Evolutionary conservation across 2,329 filamentous ascomycete genomes (phyloP).

Genomic region (Paecilomyces fulvus): DNA sequence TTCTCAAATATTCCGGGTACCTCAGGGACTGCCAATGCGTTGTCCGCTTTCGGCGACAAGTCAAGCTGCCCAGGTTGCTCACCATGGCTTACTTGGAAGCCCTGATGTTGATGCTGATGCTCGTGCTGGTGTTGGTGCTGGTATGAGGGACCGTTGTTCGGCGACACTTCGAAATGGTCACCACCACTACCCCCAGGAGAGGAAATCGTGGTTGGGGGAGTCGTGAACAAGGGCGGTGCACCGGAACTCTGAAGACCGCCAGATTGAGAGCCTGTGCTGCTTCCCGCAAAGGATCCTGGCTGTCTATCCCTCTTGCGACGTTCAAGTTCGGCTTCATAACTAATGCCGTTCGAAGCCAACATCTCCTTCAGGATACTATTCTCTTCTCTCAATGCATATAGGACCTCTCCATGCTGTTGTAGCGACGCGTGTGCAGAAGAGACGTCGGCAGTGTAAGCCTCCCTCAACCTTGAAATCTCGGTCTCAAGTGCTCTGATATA

Average conservation of each 20-base stretch:
- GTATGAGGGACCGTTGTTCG: slow-evolving; percentile 15
- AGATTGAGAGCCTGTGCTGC: slow-evolving; percentile 26
- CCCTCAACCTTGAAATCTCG: slow-evolving; percentile 80
- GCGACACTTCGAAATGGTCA: slow-evolving; percentile 21
- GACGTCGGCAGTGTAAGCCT: slow-evolving; percentile 59
- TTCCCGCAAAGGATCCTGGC: slow-evolving; percentile 31
- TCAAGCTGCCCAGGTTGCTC: slow-evolving; percentile 3
- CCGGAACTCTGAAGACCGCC: slow-evolving; percentile 9
- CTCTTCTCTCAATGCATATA: slow-evolving; percentile 68
- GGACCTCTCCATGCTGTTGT: slow-evolving; percentile 62
- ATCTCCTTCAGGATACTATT: slow-evolving; percentile 65
- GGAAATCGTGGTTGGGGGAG: slow-evolving; percentile 26
- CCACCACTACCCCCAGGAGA: slow-evolving; percentile 19
- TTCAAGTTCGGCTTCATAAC: slow-evolving; percentile 43
- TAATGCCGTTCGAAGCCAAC: slow-evolving; percentile 50
- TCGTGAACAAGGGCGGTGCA: slow-evolving; percentile 17
- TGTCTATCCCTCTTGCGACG: slow-evolving; percentile 26
- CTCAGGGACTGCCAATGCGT: not conserved
- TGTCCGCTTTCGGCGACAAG: slow-evolving; percentile 1
- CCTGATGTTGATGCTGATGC: slow-evolving; percentile 7
- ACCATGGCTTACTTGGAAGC: slow-evolving; percentile 10
- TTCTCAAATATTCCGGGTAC: slow-evolving; percentile 34
- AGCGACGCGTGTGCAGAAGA: slow-evolving; percentile 41
- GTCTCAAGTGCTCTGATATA: slow-evolving; percentile 93
- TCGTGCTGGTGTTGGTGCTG: slow-evolving; percentile 1